A percentile compares a stretch with the other conserved stretches of the same genome.
Evolutionary conservation across 352 stramenopile species (phyloP).

Genomic region (Blastocystis sp.): DNA sequence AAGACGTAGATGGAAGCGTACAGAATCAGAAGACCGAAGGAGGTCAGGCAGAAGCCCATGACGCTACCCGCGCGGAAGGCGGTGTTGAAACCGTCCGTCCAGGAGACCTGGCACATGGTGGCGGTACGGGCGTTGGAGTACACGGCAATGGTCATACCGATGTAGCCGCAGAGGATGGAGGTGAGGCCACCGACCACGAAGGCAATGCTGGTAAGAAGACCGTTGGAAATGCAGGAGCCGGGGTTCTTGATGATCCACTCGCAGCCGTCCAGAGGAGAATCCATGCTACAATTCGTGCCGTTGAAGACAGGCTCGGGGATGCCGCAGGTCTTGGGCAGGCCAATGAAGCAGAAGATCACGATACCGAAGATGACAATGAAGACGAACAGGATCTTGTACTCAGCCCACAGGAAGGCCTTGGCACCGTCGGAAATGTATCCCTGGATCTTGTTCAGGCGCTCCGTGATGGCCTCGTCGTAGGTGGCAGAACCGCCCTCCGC

Average conservation of each 20-base stretch:
- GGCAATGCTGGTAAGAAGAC: conserved; percentile 87
- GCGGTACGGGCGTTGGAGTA: conserved; percentile 97
- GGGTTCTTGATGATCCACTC: conserved; percentile 14
- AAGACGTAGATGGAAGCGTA: conserved; percentile 92
- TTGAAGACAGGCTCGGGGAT: conserved; percentile 76
- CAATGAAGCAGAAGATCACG: conserved; percentile 81
- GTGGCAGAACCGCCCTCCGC: conserved; percentile 52
- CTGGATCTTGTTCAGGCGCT: conserved; percentile 79
- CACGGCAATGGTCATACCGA: conserved; percentile 98
- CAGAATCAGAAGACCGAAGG: conserved; percentile 91
- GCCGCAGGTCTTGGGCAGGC: conserved; percentile 74
- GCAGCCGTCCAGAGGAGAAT: conserved; percentile 16
- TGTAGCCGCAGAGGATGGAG: conserved; percentile 93
- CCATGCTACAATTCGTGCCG: conserved; percentile 76
- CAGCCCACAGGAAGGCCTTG: conserved; percentile 91
- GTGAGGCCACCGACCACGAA: conserved; percentile 96
- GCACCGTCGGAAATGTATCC: conserved; percentile 93
- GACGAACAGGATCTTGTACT: conserved; percentile 95
- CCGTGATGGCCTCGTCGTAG: conserved; percentile 31
- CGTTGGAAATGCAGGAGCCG: conserved; percentile 79
- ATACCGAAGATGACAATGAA: conserved; percentile 88
- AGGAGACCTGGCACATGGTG: conserved; percentile 89
- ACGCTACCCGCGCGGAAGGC: conserved; percentile 94
- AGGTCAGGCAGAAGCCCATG: conserved; percentile 96
- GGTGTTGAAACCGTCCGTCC: conserved; percentile 93